phyloP scores from a whole-genome alignment of 73 alveolate genomes.

The Stentor coeruleus region DNA sequence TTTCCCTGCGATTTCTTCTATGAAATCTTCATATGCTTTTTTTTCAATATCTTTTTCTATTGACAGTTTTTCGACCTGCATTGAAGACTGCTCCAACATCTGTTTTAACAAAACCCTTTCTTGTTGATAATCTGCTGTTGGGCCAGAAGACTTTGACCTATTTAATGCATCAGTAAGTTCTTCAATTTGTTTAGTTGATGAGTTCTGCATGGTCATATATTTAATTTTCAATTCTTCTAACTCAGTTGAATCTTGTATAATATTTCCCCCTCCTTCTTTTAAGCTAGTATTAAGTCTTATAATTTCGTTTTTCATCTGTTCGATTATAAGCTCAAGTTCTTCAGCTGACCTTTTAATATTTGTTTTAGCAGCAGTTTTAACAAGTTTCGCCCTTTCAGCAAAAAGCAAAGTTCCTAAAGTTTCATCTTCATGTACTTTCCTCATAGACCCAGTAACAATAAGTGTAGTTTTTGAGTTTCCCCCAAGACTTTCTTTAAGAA shows the following conservation, averaged over 20 bases:
- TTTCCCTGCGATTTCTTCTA: no score
- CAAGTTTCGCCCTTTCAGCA: conserved; percentile 67
- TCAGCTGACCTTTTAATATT: conserved; percentile 65
- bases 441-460: conserved; percentile 77
- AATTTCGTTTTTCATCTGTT: conserved; percentile 49
- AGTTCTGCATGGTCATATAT: not conserved
- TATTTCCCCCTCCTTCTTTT: conserved; percentile 18
- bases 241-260: not conserved
- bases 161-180: not conserved
- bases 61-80: no score
- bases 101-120: not conserved
- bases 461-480: conserved; percentile 89
- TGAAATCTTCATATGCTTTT: no score
- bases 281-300: conserved; percentile 30
- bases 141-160: not conserved
- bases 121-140: not conserved
- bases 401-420: conserved; percentile 73
- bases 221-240: conserved; percentile 23
- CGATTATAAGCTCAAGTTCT: conserved; percentile 54
- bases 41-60: no score
- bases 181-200: conserved; percentile 29
- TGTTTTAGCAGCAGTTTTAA: conserved; percentile 57
- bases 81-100: not conserved
- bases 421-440: conserved; percentile 79
- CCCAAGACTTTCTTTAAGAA: conserved; percentile 77